Base-by-base conservation (phyloP, 805 yeast species). In the Lipomyces lipofer region DNA sequence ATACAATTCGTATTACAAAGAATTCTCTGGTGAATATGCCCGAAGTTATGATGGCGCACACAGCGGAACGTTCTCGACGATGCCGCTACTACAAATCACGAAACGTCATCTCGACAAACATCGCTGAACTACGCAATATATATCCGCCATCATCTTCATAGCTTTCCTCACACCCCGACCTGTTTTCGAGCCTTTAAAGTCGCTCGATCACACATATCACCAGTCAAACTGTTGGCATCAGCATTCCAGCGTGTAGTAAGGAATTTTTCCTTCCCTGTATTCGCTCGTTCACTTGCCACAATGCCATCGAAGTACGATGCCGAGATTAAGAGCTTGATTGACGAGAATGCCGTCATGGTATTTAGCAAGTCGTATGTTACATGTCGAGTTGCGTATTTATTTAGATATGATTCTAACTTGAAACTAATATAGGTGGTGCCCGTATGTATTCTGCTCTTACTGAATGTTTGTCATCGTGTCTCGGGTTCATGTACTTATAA, bases 311-410 rank as follows among this genome's bases (percentile, higher is more conserved):
- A 58, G 38, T 53, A 43, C 28, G 57, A 60, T 39, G 33, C 32
- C 12, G 43, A 59, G 32, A 58, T 86, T 55, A 80, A 85, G 69
- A 69, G 73, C 35, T 76, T 87, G 62, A 86, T 89, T 73, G 76
- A 77, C 63, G 69, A 76, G 58, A 81, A 86, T 70, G 81, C 83
- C 43, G 76, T 89, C 52, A 86, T 90, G 68, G 81, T 90, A 59
- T 96, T 96, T 36, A 83, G 95, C 39, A 88, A 87, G 73, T 76
- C 86, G 39, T 82, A 81, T 70, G 83, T 87, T 66, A 85, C 86
- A 21, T 42, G 17, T 24, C 25, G 80, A 78, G 62, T 13, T 59
- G 74, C 36, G 69, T 73, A 12, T 13, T 35, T 9, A 42, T n/a
- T 19, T 8, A 9, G 9, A 13, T 15, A 29, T 40, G 33, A 22